A percentile compares a stretch with the other conserved stretches of the same genome.
phyloP scores from a whole-genome alignment of 2,329 filamentous ascomycete genomes.

The Diplodia seriata region DNA sequence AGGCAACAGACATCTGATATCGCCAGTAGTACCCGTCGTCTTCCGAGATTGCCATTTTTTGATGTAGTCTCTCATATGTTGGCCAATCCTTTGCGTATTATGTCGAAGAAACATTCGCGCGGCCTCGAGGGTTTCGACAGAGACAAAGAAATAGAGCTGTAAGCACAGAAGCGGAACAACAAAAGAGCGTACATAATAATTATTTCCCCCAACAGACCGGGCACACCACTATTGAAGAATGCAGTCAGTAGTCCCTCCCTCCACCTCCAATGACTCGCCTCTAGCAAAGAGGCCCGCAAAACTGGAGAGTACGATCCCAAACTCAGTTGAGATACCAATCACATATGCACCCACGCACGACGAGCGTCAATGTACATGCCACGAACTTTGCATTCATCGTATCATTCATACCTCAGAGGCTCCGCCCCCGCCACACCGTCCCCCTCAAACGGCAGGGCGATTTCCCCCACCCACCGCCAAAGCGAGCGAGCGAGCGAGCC shows the following conservation, averaged over 20 bases:
- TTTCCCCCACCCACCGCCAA: not conserved
- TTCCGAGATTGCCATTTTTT: not conserved
- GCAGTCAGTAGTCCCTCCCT: not conserved
- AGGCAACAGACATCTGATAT: not conserved
- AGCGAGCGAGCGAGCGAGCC: no score
- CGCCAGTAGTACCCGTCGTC: not conserved
- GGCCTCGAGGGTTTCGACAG: not conserved
- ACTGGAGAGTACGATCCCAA: not conserved
- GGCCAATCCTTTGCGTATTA: not conserved
- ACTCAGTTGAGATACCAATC: not conserved
- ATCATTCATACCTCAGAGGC: conserved; percentile 12
- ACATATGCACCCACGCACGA: not conserved
- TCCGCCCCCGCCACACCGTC: not conserved
- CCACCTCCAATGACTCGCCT: not conserved
- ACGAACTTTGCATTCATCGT: conserved; percentile 2
- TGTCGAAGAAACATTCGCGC: no score
- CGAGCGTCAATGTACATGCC: not conserved
- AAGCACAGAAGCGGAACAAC: no score
- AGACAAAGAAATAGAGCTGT: not conserved
- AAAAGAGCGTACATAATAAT: no score
- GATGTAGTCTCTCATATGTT: not conserved
- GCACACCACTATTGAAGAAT: not conserved
- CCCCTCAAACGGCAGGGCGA: not conserved
- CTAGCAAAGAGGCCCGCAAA: not conserved
- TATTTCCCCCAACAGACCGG: no score